Evolutionary conservation across 169 alveolate species (phyloP).

Genomic region (Cyclospora cayetanensis): DNA sequence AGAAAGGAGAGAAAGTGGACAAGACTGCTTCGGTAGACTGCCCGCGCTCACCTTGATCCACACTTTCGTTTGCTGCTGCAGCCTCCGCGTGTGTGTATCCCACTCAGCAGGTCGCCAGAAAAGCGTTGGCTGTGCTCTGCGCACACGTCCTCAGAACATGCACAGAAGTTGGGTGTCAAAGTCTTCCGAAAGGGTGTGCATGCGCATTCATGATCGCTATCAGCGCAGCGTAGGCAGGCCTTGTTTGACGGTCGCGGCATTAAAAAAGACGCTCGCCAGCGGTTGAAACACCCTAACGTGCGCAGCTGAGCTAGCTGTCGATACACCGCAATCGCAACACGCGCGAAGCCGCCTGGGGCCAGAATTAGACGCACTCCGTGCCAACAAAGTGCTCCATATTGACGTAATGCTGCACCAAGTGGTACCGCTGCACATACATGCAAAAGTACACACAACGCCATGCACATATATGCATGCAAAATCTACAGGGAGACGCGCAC

Average conservation of each 20-base stretch:
- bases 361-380: background rate
- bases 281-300: background rate
- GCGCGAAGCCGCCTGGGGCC: background rate
- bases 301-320: background rate
- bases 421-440: background rate
- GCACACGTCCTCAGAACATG: background rate
- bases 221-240: background rate
- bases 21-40: too few relatives aligned
- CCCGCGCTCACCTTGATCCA: conserved; percentile 38
- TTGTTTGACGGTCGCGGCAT: background rate
- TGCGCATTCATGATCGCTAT: too few relatives aligned
- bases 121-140: background rate
- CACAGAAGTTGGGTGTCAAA: too few relatives aligned
- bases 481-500: too few relatives aligned
- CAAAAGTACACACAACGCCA: background rate
- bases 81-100: conserved; percentile 24
- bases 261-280: too few relatives aligned
- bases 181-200: too few relatives aligned
- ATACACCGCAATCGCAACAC: background rate
- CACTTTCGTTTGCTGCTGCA: conserved; percentile 34
- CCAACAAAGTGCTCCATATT: conserved; percentile 30
- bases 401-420: background rate
- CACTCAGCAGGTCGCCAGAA: background rate
- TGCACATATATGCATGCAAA: too few relatives aligned
- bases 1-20: too few relatives aligned